Evolutionary conservation across 1,284 basidiomycete species (phyloP).

Genomic region (Thecaphora thlaspeos): DNA sequence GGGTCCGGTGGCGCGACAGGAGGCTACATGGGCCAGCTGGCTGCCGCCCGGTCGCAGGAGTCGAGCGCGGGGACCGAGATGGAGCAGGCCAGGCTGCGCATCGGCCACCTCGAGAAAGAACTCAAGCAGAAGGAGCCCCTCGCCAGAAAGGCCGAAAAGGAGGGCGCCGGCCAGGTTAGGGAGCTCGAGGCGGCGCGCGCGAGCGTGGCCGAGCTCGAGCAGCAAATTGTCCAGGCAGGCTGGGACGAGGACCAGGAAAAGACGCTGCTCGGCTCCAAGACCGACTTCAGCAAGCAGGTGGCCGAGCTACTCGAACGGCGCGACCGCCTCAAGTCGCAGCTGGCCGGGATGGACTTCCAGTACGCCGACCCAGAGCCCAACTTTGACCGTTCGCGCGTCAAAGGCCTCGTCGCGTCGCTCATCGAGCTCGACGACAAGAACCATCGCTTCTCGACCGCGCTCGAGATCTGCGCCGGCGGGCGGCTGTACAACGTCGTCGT

Average conservation of each 20-base stretch:
- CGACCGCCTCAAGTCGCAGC: conserved; percentile 69
- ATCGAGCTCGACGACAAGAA: conserved; percentile 69
- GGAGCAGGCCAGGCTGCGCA: too few relatives aligned
- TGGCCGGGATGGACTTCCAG: conserved; percentile 77
- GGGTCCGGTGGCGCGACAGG: conserved; percentile 70
- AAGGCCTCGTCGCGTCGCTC: conserved; percentile 70
- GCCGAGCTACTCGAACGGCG: conserved; percentile 69
- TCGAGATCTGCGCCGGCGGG: conserved; percentile 88
- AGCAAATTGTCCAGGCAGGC: conserved; percentile 62
- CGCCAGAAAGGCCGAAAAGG: conserved; percentile 81
- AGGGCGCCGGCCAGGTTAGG: conserved; percentile 71
- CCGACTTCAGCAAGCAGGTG: conserved; percentile 66
- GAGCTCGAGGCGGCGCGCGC: conserved; percentile 59
- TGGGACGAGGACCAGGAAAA: conserved; percentile 80
- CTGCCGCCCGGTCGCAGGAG: conserved; percentile 75
- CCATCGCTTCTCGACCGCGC: conserved; percentile 77
- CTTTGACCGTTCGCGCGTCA: conserved; percentile 84
- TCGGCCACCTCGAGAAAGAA: too few relatives aligned
- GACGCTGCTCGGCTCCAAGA: conserved; percentile 66
- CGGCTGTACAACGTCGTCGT: conserved; percentile 82
- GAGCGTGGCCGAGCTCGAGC: conserved; percentile 64
- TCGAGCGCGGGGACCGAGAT: too few relatives aligned
- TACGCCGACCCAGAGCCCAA: conserved; percentile 75
- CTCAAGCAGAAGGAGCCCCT: conserved; percentile 74
- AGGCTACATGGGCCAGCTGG: conserved; percentile 94